phyloP scores from a whole-genome alignment of 2,329 filamentous ascomycete genomes.

The Pseudocercospora musae region DNA sequence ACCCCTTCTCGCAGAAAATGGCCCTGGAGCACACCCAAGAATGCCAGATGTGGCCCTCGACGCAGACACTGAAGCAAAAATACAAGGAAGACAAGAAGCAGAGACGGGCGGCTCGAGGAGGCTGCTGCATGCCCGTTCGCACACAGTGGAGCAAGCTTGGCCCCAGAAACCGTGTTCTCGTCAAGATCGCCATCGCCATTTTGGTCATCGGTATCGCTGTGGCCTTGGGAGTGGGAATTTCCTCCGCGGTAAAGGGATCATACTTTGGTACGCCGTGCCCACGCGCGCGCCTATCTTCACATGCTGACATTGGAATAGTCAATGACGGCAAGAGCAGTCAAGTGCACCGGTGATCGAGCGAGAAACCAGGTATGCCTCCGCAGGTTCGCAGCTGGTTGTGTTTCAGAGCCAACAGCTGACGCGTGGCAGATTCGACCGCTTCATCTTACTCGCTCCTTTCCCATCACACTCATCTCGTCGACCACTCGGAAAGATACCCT shows the following conservation, averaged over 20 bases:
- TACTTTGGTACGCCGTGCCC: conserved; percentile 36
- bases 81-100: conserved; percentile 37
- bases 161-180: conserved; percentile 44
- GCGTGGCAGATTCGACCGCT: neutral
- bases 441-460: neutral
- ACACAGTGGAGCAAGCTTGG: conserved; percentile 39
- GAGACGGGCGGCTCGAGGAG: conserved; percentile 32
- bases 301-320: neutral
- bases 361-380: neutral
- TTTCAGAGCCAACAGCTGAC: conserved; percentile 2
- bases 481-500: conserved; percentile 1
- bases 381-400: conserved; percentile 1
- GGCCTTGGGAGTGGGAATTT: conserved; percentile 49
- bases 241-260: conserved; percentile 47
- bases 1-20: conserved; percentile 41
- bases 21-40: conserved; percentile 46
- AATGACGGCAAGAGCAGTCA: conserved; percentile 4
- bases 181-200: conserved; percentile 46
- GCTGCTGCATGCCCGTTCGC: conserved; percentile 27
- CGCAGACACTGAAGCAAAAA: conserved; percentile 46
- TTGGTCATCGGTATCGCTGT: conserved; percentile 47
- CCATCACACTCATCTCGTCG: neutral
- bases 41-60: conserved; percentile 52
- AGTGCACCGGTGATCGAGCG: neutral
- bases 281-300: neutral